Evolutionary conservation across 2,329 filamentous ascomycete species (phyloP).

Genomic region (Sarocladiaceae sp.): DNA sequence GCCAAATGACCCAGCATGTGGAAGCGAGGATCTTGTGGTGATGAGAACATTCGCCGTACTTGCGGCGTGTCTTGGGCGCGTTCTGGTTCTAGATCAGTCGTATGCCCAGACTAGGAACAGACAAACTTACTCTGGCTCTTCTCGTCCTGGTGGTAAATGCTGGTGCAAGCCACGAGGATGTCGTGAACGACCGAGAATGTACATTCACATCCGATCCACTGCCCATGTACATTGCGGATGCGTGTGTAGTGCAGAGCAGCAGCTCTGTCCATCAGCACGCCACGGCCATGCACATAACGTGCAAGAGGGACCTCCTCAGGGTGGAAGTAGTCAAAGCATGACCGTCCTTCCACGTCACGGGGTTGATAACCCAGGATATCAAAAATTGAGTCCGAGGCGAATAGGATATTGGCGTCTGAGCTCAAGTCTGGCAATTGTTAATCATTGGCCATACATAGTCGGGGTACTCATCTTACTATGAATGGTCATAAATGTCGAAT

Average conservation of each 20-base stretch:
- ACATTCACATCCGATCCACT: conserved; percentile 79
- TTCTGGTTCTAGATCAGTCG: conserved; percentile 42
- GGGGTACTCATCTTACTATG: conserved; percentile 58
- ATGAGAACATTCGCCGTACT: conserved; percentile 75
- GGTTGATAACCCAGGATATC: conserved; percentile 80
- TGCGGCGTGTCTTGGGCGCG: conserved; percentile 73
- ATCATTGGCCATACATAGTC: conserved; percentile 11
- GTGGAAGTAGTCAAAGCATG: conserved; percentile 84
- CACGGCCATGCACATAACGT: conserved; percentile 65
- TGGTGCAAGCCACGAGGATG: conserved; percentile 80
- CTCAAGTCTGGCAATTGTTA: conserved; percentile 55
- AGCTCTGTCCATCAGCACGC: conserved; percentile 76
- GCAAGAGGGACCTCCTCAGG: conserved; percentile 76
- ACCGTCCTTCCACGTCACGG: conserved; percentile 69
- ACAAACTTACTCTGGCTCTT: conserved; percentile 67
- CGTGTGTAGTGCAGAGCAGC: conserved; percentile 78
- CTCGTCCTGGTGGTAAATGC: conserved; percentile 65
- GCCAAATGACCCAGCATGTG: conserved; percentile 87
- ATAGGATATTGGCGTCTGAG: conserved; percentile 73
- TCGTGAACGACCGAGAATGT: conserved; percentile 88
- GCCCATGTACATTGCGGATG: conserved; percentile 62
- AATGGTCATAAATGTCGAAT: conserved; percentile 88
- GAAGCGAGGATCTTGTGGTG: conserved; percentile 77
- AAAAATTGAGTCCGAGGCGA: conserved; percentile 76
- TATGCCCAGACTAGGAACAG: background rate